Evolutionary conservation across 2,329 filamentous ascomycete species (phyloP), one percentile per base, ranked within the genome.

Genomic region (Claviceps sorghi): DNA sequence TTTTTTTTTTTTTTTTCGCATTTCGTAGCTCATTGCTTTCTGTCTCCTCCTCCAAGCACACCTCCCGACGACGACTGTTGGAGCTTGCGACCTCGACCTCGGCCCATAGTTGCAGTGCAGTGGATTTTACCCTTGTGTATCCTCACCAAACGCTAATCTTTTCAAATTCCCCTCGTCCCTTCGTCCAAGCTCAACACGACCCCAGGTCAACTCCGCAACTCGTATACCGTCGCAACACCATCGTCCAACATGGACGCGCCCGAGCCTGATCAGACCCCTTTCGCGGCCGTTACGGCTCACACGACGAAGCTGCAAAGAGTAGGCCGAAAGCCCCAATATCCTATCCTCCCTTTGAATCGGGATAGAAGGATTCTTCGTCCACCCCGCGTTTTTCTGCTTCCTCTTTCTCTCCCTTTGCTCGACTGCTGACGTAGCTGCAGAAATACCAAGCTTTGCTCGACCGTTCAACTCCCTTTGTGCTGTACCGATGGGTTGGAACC

Each of bases 401-500:
- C 36, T 17, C 29, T 44, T 22, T 10, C 22, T 22, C 11, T 52
- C 19, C 1, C 22, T 34, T 19, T 7, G 32, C 47, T 36, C 29
- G 30, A 34, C 41, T 41, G 53, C 42, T 53, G 51, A 53, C 38
- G 30, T 40, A 36, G 22, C 40, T 15, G 30, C 69, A 96, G 89
- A 80, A 89, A 75, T 97, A 95, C 68, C 93, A 98, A 82, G 78
- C 87, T 53, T 87, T 93, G 58, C 83, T 98, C 59, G 93, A 98
- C 71, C 86, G 89, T 71, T 91, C 86, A 50, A 97, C 91, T 10
- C 93, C 93, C 15, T 94, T 82, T 69, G 83, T 89, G 52, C 73
- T 84, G 54, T 95, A 97, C 72, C 80, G 93, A 76, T 98, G 93
- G 93, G 66, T 85, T 56, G 84, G 83, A 67, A 95, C 91, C n/a